Evolutionary conservation across 176 grass and related monocot species (phyloP), one percentile per base, ranked within the genome.

Genomic region (Thalia dealbata): DNA sequence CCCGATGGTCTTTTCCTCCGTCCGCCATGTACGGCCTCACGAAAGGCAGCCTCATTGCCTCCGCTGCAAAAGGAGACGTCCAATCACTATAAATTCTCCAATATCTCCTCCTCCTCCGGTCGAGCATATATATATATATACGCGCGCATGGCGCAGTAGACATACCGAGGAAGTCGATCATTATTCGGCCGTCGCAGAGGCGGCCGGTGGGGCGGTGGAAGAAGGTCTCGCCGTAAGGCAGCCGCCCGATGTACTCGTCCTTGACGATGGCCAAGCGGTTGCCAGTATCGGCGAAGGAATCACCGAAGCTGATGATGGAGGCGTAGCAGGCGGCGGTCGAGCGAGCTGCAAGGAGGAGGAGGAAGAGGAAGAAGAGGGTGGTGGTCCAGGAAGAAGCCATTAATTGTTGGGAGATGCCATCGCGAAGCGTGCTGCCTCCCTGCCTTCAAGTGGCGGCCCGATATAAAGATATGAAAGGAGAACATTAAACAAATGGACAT

Each of bases 231-330:
- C 91, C 91, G 56, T 96, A 96, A 21, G 91, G 91, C 0, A 60
- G 59, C 12, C 73, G 50, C 75, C 84, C 69, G 35, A 74, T 78
- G 25, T 77, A 46, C 42, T 73, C 72, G 80, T 67, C 35, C 28
- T 80, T 69, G 25, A 72, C 67, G 82, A 46, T 75, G 62, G 75
- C 78, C 38, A 71, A 43, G 44, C 41, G 80, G 81, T 96, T 96
- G 32, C 92, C 92, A 46, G 88, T 96, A 74, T 96, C 92, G 50
- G 83, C 50, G 55, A 91, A 75, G n/a, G 92, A 96, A 75, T 96
- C 92, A 21, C 88, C 92, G 29, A 96, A 96, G 82, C 75, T 79
- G 79, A 91, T 83, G 72, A 96, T n/a, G 27, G 83, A 77, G 32
- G 50, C 77, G 73, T 83, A 89, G 51, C 92, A 96, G 38, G n/a